These are phyloP conservation scores for Voacanga thouarsii DNA, from an alignment of 257 asterid species.

Conservation along the genomic window DNA sequence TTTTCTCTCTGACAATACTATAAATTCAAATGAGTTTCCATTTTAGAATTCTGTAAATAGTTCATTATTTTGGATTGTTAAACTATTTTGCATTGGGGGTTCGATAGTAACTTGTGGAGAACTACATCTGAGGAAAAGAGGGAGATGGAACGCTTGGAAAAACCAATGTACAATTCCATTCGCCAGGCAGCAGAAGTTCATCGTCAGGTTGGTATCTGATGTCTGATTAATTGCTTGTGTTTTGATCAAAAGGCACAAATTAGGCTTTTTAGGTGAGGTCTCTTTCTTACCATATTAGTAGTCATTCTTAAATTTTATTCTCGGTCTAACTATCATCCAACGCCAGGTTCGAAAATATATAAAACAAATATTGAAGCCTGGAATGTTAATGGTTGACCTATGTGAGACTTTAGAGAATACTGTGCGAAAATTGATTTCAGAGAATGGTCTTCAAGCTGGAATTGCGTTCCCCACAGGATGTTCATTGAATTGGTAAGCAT, in stretches of 20 bases:
- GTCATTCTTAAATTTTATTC: not conserved
- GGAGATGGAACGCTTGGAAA: constrained; percentile 87
- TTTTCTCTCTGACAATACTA: not conserved
- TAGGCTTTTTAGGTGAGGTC: not conserved
- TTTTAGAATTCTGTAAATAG: not conserved
- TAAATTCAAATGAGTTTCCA: not conserved
- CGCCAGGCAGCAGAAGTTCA: constrained; percentile 99
- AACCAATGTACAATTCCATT: constrained; percentile 78
- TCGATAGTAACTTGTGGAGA: constrained; percentile 88
- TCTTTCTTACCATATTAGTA: not conserved
- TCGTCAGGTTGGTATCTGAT: constrained; percentile 66
- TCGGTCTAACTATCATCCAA: constrained; percentile 3
- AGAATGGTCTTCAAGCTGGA: constrained; percentile 98
- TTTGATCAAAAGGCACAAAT: not conserved
- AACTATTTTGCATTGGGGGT: not conserved
- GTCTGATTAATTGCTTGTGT: not conserved
- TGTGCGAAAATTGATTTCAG: constrained; percentile 86
- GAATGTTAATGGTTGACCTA: constrained; percentile 91
- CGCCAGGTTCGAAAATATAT: constrained; percentile 81
- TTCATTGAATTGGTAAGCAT: constrained; percentile 77
- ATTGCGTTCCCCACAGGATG: constrained; percentile 99
- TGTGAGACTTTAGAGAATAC: constrained; percentile 96
- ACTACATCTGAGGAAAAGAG: constrained; percentile 94
- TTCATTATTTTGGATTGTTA: not conserved
- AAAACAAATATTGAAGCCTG: constrained; percentile 78